These are phyloP conservation scores for Trematosphaeria pertusa DNA, from an alignment of 2,329 filamentous ascomycete species.

Conservation along the genomic window DNA sequence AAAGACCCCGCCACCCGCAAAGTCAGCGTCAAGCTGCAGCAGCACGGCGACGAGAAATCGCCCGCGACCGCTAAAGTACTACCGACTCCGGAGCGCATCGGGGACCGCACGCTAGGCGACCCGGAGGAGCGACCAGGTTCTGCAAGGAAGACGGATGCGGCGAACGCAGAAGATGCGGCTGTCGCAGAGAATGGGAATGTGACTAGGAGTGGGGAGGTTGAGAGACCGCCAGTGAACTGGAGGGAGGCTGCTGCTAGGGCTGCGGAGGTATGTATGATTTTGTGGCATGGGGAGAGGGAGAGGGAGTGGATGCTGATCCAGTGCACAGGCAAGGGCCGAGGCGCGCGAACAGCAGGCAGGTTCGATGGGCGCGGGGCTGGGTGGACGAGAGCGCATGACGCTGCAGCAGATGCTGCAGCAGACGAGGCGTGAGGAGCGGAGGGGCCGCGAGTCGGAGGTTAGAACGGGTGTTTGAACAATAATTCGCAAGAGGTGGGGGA, in stretches of 20 bases:
- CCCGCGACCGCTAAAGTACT: background rate
- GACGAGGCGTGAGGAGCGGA: background rate
- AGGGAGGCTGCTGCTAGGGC: background rate
- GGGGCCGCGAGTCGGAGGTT: background rate
- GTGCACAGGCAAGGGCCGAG: background rate
- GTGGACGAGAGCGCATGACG: background rate
- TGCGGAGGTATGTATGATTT: slow-evolving; percentile 1
- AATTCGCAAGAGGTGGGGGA: no score
- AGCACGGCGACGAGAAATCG: background rate
- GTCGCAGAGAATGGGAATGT: background rate
- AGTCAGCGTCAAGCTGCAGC: background rate
- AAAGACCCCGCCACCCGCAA: slow-evolving; percentile 2
- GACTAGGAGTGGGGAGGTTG: background rate
- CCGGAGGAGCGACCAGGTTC: background rate
- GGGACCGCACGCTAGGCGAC: background rate
- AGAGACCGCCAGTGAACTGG: background rate
- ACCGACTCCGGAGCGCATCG: background rate
- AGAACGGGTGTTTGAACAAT: background rate
- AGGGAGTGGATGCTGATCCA: background rate
- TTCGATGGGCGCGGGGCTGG: background rate
- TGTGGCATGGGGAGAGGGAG: background rate
- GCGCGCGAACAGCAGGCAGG: background rate
- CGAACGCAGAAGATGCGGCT: background rate
- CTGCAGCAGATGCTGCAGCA: background rate
- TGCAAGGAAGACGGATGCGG: background rate